Percentiles rank a stretch among this genome's conserved stretches.
phyloP scores from a whole-genome alignment of 495 filamentous ascomycete species.

The Copromyces sp. region DNA sequence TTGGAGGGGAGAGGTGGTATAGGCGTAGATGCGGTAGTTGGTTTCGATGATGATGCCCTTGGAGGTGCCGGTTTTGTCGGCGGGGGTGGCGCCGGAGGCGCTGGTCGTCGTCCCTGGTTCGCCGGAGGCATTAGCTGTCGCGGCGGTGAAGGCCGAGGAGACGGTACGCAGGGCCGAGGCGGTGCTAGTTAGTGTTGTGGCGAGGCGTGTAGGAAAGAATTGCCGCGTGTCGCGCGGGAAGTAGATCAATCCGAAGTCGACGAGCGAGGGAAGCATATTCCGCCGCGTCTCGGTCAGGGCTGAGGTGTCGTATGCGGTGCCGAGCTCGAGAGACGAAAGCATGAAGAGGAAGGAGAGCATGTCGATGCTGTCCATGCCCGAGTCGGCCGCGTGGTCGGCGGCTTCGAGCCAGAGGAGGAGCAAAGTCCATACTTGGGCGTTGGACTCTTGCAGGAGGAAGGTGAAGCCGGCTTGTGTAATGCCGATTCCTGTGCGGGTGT shows the following conservation, averaged over 20 bases:
- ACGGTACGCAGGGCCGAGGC: conserved; percentile 63
- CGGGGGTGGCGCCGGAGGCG: conserved; percentile 8
- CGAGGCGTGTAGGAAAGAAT: conserved; percentile 91
- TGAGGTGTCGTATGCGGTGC: conserved; percentile 73
- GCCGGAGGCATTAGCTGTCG: conserved; percentile 35
- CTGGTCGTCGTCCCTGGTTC: conserved; percentile 17
- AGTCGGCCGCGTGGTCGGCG: conserved; percentile 40
- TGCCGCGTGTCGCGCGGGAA: conserved; percentile 43
- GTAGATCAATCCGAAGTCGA: conserved; percentile 86
- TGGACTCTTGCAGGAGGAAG: conserved; percentile 88
- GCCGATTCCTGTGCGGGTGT: conserved; percentile 39
- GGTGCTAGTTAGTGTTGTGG: conserved; percentile 79
- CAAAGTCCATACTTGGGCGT: conserved; percentile 92
- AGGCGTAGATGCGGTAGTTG: conserved; percentile 97
- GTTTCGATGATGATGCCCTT: conserved; percentile 93
- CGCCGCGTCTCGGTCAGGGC: conserved; percentile 69
- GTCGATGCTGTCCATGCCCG: conserved; percentile 78
- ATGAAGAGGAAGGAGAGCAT: conserved; percentile 93
- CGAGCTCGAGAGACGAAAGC: conserved; percentile 86
- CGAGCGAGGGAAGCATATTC: conserved; percentile 75
- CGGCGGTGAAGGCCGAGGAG: conserved; percentile 41
- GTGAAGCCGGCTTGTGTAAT: conserved; percentile 92
- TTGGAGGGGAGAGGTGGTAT: conserved; percentile 83
- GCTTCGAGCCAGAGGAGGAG: conserved; percentile 87
- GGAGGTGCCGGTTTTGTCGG: conserved; percentile 20